Percentiles rank a stretch among this genome's conserved stretches.
These are phyloP conservation scores for Suillus subluteus DNA, from an alignment of 768 basidiomycete genomes.

Conservation along the genomic window DNA sequence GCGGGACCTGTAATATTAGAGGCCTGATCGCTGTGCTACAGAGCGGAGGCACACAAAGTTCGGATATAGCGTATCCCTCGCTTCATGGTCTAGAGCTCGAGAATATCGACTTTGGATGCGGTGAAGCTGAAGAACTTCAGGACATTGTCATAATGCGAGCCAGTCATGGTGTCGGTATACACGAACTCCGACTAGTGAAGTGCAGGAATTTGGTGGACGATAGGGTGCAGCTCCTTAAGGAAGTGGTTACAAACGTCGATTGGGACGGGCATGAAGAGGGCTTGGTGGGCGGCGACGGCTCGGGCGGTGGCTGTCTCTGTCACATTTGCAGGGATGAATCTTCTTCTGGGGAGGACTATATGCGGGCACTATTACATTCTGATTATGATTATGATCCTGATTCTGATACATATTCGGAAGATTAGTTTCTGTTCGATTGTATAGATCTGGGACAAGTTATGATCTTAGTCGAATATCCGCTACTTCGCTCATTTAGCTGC, in stretches of 20 bases:
- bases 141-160: not conserved
- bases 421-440: not conserved
- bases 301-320: not conserved
- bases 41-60: not conserved
- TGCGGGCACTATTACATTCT: not conserved
- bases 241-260: not conserved
- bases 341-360: not conserved
- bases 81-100: not conserved
- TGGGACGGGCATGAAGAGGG: not conserved
- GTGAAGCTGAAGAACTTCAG: not conserved
- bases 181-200: not conserved
- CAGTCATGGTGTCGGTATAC: not conserved
- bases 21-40: not conserved
- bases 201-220: not conserved
- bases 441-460: not conserved
- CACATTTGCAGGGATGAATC: not conserved
- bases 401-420: not conserved
- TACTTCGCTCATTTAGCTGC: not conserved
- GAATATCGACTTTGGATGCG: not conserved
- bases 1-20: not conserved
- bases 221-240: not conserved
- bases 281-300: not conserved
- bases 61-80: not conserved
- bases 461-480: not conserved
- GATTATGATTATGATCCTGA: not conserved